Base-by-base conservation (phyloP, 495 filamentous ascomycete species). In the Opeltia flavorubescens region DNA sequence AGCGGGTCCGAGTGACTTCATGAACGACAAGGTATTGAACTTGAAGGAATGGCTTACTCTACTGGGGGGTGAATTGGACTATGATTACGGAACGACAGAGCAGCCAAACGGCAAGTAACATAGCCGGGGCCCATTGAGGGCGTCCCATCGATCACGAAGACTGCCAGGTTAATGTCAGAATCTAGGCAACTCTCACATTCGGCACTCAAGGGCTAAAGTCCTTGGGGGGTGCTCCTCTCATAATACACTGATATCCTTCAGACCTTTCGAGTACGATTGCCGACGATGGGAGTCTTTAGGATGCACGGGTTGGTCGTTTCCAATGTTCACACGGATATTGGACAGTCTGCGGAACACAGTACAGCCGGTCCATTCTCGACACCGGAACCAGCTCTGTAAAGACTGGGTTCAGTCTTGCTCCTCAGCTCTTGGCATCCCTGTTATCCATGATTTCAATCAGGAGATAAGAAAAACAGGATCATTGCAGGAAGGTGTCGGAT, bases 231-330 rank as follows among this genome's bases (percentile, higher is more conserved):
- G 85, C 70, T 86, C 83, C 20, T 83, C 79, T 39, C 85, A 91
- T 69, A 91, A 91, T 58, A 89, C 85, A 24, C 69, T 89, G 45
- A 88, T 91, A 57, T 85, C 81, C 4, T 89, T 88, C 69, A 75
- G 84, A 18, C 83, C 84, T 3, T 89, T 89, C 57, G 75, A 82
- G 59, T 83, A 84, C 64, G 84, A 91, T 60, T 72, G 78, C 63
- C 67, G 79, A 42, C 64, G 75, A 52, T 91, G 85, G 85, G 73
- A 80, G 44, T 64, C 72, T 52, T 67, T 79, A 43, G 85, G 84
- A 23, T 83, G 78, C 62, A 75, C 69, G 53, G 82, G 83, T 49
- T 91, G 85, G 85, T 74, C 72, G 53, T 88, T 89, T 65, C 70
- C 78, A 59, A 81, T 75, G 46, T 80, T 91, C 66, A 86, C 72